These are phyloP conservation scores for Solanum chmielewskii DNA, from an alignment of 257 asterid genomes.

Conservation along the genomic window DNA sequence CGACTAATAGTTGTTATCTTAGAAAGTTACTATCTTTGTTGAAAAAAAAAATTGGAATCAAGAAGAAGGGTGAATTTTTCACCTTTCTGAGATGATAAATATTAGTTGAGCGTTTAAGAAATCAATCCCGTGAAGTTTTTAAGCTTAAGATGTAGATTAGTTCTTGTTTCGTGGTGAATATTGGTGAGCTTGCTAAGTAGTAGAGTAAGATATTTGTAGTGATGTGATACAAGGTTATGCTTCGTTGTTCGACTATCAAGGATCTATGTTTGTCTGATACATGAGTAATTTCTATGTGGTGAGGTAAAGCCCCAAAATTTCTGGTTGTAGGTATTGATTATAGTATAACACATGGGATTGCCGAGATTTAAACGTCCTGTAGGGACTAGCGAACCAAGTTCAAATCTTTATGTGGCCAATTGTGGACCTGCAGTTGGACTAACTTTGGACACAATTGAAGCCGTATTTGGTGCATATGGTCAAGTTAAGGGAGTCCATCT, in stretches of 20 bases:
- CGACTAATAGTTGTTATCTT: background rate
- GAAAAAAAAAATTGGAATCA: background rate
- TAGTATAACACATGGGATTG: slow-evolving; percentile 39
- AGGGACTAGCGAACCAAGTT: slow-evolving; percentile 31
- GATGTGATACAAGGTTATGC: background rate
- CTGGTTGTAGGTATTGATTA: background rate
- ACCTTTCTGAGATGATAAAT: background rate
- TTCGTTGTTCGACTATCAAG: background rate
- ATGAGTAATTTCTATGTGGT: background rate
- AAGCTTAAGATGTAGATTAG: background rate
- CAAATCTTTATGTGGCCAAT: slow-evolving; percentile 84
- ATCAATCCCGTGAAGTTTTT: background rate
- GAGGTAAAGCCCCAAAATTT: background rate
- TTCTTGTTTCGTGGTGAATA: background rate
- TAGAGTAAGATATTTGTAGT: background rate
- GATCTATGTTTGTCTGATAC: background rate
- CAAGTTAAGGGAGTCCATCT: slow-evolving; percentile 59
- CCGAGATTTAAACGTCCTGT: slow-evolving; percentile 68
- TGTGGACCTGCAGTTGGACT: slow-evolving; percentile 94
- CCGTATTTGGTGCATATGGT: slow-evolving; percentile 56
- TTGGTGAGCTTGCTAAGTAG: background rate
- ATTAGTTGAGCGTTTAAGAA: background rate
- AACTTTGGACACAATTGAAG: slow-evolving; percentile 44
- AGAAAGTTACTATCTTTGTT: background rate
- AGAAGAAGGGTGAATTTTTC: background rate